Evolutionary conservation across 1,284 basidiomycete species (phyloP), one percentile per base, ranked within the genome.

Genomic region (Moesziomyces parantarcticus): DNA sequence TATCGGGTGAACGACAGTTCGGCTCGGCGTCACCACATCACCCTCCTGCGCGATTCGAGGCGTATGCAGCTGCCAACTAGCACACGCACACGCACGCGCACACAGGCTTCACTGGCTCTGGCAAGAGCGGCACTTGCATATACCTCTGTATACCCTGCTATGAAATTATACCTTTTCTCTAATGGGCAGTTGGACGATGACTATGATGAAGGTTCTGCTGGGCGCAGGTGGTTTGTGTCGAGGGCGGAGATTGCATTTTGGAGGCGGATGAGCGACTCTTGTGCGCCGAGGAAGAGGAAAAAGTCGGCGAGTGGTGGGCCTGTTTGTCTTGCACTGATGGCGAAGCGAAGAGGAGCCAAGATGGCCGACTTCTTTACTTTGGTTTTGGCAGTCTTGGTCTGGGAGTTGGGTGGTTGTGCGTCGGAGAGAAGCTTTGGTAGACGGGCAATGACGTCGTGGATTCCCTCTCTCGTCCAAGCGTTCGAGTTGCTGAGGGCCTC

Each of bases 221-320:
- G 9, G 14, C 14, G 32, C 34, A 62, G 21, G 20, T 21, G 18
- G 0, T 55, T 55, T 4, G 26, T 23, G 23, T 52, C 14, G 11
- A 34, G 18, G 8, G 64, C 69, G 3, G 55, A 26, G 2, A 58
- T 22, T 2, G 70, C 70, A 14, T 29, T 18, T 11, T 47, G 13
- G 9, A 73, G 43, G 3, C 70, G 47, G 1, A 20, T 3, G 18
- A 73, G 11, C 5, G 48, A 41, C 45, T 61, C 44, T 1, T 58
- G 4, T 16, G 36, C 39, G 3, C 73, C 73, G 16, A 76, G 39
- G 43, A 73, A 64, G 18, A 50, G 22, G n/a, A 76, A 45, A 21
- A 72, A 39, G n/a, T 73, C 65, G 6, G 61, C 73, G 10, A 76
- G 32, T 0, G 69, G 70, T 1, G 73, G 56, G 16, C 73, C 73